These are phyloP conservation scores for Saccharomycodes ludwigii DNA, from an alignment of 805 yeast genomes.

Conservation along the genomic window DNA sequence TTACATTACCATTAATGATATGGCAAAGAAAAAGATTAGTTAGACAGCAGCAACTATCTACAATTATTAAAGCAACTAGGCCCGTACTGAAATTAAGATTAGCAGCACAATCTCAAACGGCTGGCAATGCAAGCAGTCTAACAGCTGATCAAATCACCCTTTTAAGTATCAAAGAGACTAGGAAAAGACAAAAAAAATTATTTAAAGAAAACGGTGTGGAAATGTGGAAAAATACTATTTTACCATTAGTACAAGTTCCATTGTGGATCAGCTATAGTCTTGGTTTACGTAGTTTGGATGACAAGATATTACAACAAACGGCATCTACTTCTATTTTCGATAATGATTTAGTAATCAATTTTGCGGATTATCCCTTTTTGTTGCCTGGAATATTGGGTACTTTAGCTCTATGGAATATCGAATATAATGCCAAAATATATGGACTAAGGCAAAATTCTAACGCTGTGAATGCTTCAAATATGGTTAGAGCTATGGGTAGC, in stretches of 20 bases:
- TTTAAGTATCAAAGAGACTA: slow-evolving; percentile 63
- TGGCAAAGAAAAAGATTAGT: slow-evolving; percentile 56
- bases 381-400: slow-evolving; percentile 66
- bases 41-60: slow-evolving; percentile 59
- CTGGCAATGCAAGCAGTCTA: slow-evolving; percentile 26
- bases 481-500: slow-evolving; percentile 25
- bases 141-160: slow-evolving; percentile 70
- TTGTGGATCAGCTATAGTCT: slow-evolving; percentile 72
- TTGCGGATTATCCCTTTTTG: slow-evolving; percentile 62
- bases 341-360: too few relatives aligned
- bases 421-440: slow-evolving; percentile 65
- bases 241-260: slow-evolving; percentile 79
- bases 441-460: slow-evolving; percentile 19
- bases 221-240: slow-evolving; percentile 62
- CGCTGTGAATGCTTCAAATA: slow-evolving; percentile 15
- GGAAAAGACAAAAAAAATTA: slow-evolving; percentile 60
- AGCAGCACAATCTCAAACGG: slow-evolving; percentile 26
- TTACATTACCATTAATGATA: slow-evolving; percentile 73
- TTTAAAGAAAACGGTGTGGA: slow-evolving; percentile 59
- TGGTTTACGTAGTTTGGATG: slow-evolving; percentile 33
- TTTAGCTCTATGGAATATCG: slow-evolving; percentile 63
- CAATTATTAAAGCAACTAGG: slow-evolving; percentile 58
- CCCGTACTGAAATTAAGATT: slow-evolving; percentile 55
- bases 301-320: slow-evolving; percentile 14
- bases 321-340: too few relatives aligned